Conservation (phyloP, 345 rosid species). For the Brassica incana region DNA sequence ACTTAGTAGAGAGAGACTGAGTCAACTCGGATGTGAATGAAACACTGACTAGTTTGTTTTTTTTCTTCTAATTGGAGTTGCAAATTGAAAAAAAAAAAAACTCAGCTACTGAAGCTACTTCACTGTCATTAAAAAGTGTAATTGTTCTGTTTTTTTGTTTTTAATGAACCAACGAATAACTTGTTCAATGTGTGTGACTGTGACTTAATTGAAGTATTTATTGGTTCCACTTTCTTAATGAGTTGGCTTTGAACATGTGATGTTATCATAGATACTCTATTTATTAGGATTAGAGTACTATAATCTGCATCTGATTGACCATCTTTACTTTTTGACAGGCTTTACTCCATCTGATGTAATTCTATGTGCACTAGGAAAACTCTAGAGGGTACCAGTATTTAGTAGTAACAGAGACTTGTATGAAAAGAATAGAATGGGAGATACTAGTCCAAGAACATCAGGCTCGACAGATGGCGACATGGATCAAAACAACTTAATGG, state of each 20-base stretch:
- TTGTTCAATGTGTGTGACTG: not conserved
- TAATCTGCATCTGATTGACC: not conserved
- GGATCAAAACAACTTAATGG: slow-evolving; percentile 69
- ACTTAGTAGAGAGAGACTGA: slow-evolving; percentile 2
- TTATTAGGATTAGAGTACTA: not conserved
- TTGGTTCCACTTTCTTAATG: not conserved
- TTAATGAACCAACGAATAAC: not conserved
- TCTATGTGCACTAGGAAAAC: not conserved
- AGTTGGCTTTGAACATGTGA: not conserved
- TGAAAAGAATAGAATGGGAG: slow-evolving; percentile 71
- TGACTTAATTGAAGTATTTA: not conserved
- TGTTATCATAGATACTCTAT: not conserved
- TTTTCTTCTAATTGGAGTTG: not conserved
- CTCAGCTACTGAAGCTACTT: slow-evolving; percentile 19
- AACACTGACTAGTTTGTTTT: not conserved
- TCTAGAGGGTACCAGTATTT: slow-evolving; percentile 37
- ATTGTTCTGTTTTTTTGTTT: not conserved
- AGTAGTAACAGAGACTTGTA: slow-evolving; percentile 45
- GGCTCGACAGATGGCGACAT: slow-evolving; percentile 88
- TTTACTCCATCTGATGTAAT: not conserved
- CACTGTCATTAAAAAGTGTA: not conserved
- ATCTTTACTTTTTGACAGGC: not conserved
- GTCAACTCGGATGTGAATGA: slow-evolving; percentile 22
- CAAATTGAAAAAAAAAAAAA: not conserved
- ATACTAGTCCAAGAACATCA: slow-evolving; percentile 84